Evolutionary conservation across 257 asterid genomes (phyloP).

Genomic region (Solanum microdontum): DNA sequence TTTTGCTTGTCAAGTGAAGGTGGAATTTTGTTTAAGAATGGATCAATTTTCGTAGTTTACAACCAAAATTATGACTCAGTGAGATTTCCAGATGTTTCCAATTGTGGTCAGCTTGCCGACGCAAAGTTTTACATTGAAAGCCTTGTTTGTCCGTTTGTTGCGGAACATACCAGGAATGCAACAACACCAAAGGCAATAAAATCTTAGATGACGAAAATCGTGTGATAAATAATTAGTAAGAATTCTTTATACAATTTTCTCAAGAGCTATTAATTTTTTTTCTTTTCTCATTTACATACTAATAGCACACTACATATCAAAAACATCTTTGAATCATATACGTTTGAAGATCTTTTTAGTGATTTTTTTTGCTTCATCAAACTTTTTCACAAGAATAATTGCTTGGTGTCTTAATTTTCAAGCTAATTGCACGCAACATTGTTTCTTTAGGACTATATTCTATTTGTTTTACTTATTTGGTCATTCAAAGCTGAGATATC

Average conservation of each 20-base stretch:
- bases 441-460: too few relatives aligned
- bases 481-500: too few relatives aligned
- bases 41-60: too few relatives aligned
- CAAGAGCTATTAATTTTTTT: background rate
- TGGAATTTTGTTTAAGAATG: background rate
- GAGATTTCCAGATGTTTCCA: background rate
- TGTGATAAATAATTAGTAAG: too few relatives aligned
- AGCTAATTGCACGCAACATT: too few relatives aligned
- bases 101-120: background rate
- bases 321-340: background rate
- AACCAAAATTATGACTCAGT: background rate
- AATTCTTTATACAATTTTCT: too few relatives aligned
- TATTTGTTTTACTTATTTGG: too few relatives aligned
- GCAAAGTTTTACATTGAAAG: background rate
- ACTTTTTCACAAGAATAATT: too few relatives aligned
- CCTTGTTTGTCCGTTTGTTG: background rate
- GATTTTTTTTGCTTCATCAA: too few relatives aligned
- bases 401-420: too few relatives aligned
- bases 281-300: background rate
- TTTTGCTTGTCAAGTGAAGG: background rate
- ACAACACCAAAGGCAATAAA: background rate
- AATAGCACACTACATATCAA: background rate
- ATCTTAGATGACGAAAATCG: too few relatives aligned
- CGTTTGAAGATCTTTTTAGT: background rate
- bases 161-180: background rate